phyloP scores from a whole-genome alignment of 306 rosid genomes.

The Morella rubra region DNA sequence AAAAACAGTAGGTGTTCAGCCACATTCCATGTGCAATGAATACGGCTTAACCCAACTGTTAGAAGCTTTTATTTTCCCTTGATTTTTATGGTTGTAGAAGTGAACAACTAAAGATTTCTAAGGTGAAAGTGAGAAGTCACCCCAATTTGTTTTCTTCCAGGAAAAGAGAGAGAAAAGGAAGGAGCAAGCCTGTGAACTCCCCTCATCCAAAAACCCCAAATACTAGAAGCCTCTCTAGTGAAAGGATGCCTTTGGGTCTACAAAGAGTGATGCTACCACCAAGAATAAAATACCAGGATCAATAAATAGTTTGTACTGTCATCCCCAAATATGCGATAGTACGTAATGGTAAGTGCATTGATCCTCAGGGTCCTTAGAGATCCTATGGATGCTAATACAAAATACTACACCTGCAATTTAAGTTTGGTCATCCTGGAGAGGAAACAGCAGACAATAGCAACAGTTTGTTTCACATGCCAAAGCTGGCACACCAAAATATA shows the following conservation, averaged over 20 bases:
- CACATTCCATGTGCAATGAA: neutral
- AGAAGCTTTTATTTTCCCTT: neutral
- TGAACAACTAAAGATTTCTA: neutral
- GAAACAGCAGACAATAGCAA: neutral
- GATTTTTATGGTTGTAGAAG: neutral
- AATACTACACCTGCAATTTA: neutral
- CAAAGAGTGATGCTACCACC: neutral
- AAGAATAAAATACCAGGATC: neutral
- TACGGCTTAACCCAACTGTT: neutral
- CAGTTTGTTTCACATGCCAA: neutral
- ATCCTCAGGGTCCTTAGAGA: neutral
- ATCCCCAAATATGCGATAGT: neutral
- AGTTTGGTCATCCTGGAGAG: neutral
- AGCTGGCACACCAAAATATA: neutral
- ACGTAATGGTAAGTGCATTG: neutral
- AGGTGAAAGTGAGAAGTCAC: neutral
- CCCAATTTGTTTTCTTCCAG: neutral
- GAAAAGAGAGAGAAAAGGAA: neutral
- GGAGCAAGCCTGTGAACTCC: neutral
- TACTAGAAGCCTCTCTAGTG: neutral
- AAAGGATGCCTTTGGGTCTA: neutral
- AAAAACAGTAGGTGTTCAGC: neutral
- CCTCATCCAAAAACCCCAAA: neutral
- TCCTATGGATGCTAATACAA: neutral
- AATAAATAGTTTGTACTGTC: neutral